Base-by-base conservation (phyloP, 805 yeast genomes). In the Saccharomycopsis sp. region DNA sequence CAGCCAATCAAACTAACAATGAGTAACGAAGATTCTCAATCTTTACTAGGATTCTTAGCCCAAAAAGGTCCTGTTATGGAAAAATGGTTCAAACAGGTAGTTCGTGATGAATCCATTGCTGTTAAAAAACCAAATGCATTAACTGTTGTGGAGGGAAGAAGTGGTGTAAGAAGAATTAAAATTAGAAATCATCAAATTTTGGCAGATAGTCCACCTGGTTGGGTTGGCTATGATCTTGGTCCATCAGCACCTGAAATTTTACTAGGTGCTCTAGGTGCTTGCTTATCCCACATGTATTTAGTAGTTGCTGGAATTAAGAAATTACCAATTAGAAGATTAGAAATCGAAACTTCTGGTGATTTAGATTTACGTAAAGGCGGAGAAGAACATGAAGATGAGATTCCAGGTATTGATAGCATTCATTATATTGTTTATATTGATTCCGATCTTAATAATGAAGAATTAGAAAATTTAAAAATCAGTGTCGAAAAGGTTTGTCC, bases 41-140 rank as follows among this genome's bases (percentile, higher is more conserved):
- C 13, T 6, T 32, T 40, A 23, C 14, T 31, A 19, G 29, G 38
- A 4, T 40, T 40, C 37, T 32, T 40, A 17, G 43, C 38, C 3
- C 32, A 40, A n/a, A 40, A 40, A 40, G 43, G 43, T 9, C 43
- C 43, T n/a, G 43, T 14, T 14, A 40, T 40, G 43, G 17, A 31
- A 9, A n/a, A 40, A 32, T 40, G 43, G 43, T 40, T 40, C 13
- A 19, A 29, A 8, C 20, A 19, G 7, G 29, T 27, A 3, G 19
- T 4, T 13, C 21, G 32, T 2, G 43, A 26, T 16, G 28, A 35
- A 8, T 19, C 43, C 9, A 21, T 32, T n/a, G 43, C 43, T 6
- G 23, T 40, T 19, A 40, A 40, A 19, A 29, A 40, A 7, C 38
- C 38, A 32, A 40, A 40, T 8, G 43, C 27, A 11, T 32, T 29